Base-by-base conservation (phyloP, 2,329 filamentous ascomycete genomes). In the Scedosporium boydii region DNA sequence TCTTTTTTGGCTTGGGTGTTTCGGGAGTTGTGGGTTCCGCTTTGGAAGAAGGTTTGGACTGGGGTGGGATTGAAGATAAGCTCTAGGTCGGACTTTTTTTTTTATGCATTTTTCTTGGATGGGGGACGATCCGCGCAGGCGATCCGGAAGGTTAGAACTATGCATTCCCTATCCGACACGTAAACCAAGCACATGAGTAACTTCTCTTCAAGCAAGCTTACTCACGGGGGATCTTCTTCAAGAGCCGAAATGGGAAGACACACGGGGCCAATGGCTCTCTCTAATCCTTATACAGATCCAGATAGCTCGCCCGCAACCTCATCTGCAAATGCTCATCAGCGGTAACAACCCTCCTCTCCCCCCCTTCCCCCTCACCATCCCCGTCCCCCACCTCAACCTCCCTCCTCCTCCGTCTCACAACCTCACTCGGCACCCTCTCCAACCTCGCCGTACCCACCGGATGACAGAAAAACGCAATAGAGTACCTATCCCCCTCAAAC, bases 381-480 rank as follows among this genome's bases (percentile, higher is more conserved):
- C 75, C 51, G 74, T 71, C 0, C 68, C 64, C 9, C 68, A 65
- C 26, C 68, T 71, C 21, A 69, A 27, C 70, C 0, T 69, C 68
- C 48, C 72, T 75, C 41, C 71, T 71, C 61, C 76, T 78, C 61
- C 69, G 72, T 67, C 69, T 74, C 3, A 88, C 84, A 57, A 80
- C 73, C 64, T 82, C 77, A 69, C 86, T 88, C 7, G 86, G 86
- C 56, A 89, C 84, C 1, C 82, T 74, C 58, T 78, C 79, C 59
- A 89, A 73, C 51, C 78, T 71, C 7, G 79, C 80, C 1, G 75
- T 72, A 6, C 82, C 77, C 4, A 81, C 79, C 1, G 87, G 87
- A 69, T 89, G 87, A 66, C 85, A 87, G 73, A 89, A 89, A 73
- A 83, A 89, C 6, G 82, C 87, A 65, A 89, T 86, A 9, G 83